phyloP scores from a whole-genome alignment of 2,329 filamentous ascomycete genomes.

The Aspergillus ochraceoroseus region DNA sequence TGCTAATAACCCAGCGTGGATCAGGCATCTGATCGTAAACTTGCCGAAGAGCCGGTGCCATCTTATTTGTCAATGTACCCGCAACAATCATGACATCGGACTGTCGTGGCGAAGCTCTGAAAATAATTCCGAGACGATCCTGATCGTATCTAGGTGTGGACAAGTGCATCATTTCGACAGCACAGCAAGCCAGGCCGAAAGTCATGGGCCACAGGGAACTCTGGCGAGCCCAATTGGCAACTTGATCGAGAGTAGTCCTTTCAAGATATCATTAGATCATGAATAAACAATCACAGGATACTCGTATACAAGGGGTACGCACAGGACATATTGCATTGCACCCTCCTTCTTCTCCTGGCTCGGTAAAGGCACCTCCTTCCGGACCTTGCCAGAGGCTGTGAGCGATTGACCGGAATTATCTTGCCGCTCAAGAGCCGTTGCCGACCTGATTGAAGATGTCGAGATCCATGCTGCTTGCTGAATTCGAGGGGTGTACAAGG shows the following conservation, averaged over 20 bases:
- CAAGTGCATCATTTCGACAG: slow-evolving; percentile 90
- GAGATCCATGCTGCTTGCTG: slow-evolving; percentile 40
- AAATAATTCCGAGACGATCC: slow-evolving; percentile 83
- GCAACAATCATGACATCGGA: slow-evolving; percentile 93
- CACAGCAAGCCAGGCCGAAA: slow-evolving; percentile 85
- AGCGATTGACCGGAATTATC: slow-evolving; percentile 32
- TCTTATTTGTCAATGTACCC: slow-evolving; percentile 91
- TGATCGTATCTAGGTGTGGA: slow-evolving; percentile 88
- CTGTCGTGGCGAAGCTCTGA: slow-evolving; percentile 80
- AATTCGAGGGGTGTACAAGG: slow-evolving; percentile 32
- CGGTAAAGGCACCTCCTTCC: slow-evolving; percentile 46
- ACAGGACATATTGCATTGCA: slow-evolving; percentile 51
- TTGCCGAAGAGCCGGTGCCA: slow-evolving; percentile 83
- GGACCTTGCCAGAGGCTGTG: slow-evolving; percentile 42
- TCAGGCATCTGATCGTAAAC: slow-evolving; percentile 97
- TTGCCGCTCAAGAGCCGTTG: slow-evolving; percentile 41
- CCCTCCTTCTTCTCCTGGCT: slow-evolving; percentile 50
- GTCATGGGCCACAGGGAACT: slow-evolving; percentile 89
- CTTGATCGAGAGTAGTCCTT: slow-evolving; percentile 57
- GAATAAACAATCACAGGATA: background rate
- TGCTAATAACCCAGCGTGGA: slow-evolving; percentile 79
- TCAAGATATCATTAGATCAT: slow-evolving; percentile 11
- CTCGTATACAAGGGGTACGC: slow-evolving; percentile 21
- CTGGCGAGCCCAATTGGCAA: slow-evolving; percentile 84
- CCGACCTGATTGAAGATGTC: slow-evolving; percentile 42